Evolutionary conservation across 768 basidiomycete genomes (phyloP).

Genomic region (Lentinula lateritia): DNA sequence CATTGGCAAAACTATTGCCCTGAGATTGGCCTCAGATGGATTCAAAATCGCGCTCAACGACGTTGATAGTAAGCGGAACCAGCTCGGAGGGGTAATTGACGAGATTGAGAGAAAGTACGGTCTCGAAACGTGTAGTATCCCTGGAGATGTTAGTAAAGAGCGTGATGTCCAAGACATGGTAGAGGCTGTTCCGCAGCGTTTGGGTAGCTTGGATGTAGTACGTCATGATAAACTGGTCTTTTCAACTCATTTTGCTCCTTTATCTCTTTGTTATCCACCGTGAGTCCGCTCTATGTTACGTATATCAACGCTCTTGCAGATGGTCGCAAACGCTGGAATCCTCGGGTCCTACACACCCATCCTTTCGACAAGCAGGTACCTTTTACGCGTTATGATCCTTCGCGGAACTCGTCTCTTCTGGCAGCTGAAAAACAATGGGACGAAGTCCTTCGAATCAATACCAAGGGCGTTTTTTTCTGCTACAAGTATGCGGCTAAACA

Average conservation of each 20-base stretch:
- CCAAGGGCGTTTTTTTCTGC: slow-evolving; percentile 23
- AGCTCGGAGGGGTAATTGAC: not conserved
- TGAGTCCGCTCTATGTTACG: not conserved
- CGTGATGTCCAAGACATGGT: slow-evolving; percentile 28
- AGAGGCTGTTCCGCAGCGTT: slow-evolving; percentile 6
- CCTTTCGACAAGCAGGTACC: not conserved
- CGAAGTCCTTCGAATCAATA: slow-evolving; percentile 19
- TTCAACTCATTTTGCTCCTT: too few species aligned
- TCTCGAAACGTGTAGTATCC: not conserved
- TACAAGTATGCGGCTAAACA: slow-evolving; percentile 26
- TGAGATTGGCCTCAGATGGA: slow-evolving; percentile 30
- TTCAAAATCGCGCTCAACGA: slow-evolving; percentile 31
- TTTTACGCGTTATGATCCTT: too few species aligned
- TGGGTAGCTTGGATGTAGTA: slow-evolving; percentile 32
- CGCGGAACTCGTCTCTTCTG: too few species aligned
- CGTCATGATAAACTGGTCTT: slow-evolving; percentile 4
- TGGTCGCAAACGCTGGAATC: slow-evolving; percentile 20
- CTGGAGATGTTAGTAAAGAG: slow-evolving; percentile 26
- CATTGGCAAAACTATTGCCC: slow-evolving; percentile 32
- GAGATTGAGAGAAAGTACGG: not conserved
- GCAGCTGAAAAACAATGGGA: slow-evolving; percentile 16
- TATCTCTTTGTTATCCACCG: not conserved
- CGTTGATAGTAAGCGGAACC: slow-evolving; percentile 4
- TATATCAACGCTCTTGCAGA: slow-evolving; percentile 5
- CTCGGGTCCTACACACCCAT: not conserved